These are phyloP conservation scores for Solanum hybrid DNA, from an alignment of 305 asterid species.

Conservation along the genomic window DNA sequence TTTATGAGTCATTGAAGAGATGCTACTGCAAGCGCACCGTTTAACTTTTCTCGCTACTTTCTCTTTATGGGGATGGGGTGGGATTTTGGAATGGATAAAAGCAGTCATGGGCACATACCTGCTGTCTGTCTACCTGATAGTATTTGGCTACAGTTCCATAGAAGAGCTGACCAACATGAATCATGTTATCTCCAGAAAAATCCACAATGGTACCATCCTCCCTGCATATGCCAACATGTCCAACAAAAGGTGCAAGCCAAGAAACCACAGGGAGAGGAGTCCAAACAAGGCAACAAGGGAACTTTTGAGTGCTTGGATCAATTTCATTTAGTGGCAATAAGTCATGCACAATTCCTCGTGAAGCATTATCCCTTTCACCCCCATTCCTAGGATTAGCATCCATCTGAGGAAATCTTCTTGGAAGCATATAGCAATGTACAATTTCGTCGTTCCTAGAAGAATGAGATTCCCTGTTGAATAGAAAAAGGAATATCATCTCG, in stretches of 20 bases:
- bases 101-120: not conserved
- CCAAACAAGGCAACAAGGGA: conserved; percentile 20
- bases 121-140: conserved; percentile 9
- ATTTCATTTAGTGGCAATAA: conserved; percentile 10
- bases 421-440: not conserved
- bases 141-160: conserved; percentile 13
- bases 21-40: not conserved
- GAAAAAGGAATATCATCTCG: not conserved
- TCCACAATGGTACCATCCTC: conserved; percentile 16
- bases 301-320: conserved; percentile 6
- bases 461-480: not conserved
- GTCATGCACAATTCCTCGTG: not conserved
- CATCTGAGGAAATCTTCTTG: not conserved
- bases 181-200: conserved; percentile 8
- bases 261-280: conserved; percentile 20
- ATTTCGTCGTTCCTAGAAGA: not conserved
- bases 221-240: conserved; percentile 17
- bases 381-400: not conserved
- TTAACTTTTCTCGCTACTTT: not conserved
- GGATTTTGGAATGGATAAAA: not conserved
- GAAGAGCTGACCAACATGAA: not conserved
- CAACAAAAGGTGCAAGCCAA: conserved; percentile 17
- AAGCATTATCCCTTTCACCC: not conserved
- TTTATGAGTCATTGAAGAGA: not conserved
- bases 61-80: not conserved